Evolutionary conservation across 1,284 basidiomycete genomes (phyloP), one percentile per base, ranked within the genome.

Genomic region (Caloboletus inedulis): DNA sequence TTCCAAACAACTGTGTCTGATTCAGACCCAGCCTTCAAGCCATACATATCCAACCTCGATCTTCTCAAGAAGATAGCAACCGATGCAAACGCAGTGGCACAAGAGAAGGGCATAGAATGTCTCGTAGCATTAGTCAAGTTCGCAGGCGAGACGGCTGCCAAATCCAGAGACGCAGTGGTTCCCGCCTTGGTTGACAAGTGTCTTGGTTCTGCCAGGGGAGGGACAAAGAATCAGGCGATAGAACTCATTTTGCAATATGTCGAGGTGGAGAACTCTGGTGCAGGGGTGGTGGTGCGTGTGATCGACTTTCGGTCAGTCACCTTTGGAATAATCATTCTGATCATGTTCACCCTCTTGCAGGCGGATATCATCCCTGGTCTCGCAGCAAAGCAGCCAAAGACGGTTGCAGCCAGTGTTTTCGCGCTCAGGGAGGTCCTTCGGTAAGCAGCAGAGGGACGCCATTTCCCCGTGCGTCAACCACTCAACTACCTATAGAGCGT

Each of bases 171-270:
- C 52, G 79, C 79, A 6, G 87, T 99, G 14, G 77, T 97, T 1
- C 92, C 95, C 27, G 86, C 91, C 1, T 72, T 99, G 55, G 94
- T 98, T 34, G 97, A 99, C 64, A 99, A 99, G 73, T 94, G 92
- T 63, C 82, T 98, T 52, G 94, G 95, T 29, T 94, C 95, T 18
- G 78, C 92, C 30, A 80, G 95, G 64, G 89, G 90, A 14, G 94
- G 92, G 10, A 98, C 96, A n/a, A 96, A 87, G 75, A 84, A 81
- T 59, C 91, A 94, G 55, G 92, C 92, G 8, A 73, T 91, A 43
- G 96, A 98, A 62, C 80, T 98, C 31, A 82, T 85, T 49, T 73
- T 94, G 56, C 89, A 95, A 67, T 98, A 94, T 69, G 89, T 94
- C 25, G 96, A 98, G 69, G 89, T 94, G 19, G 96, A 96, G 72